These are phyloP conservation scores for Gastrolobium villosum DNA, from an alignment of 306 rosid genomes.

Conservation along the genomic window DNA sequence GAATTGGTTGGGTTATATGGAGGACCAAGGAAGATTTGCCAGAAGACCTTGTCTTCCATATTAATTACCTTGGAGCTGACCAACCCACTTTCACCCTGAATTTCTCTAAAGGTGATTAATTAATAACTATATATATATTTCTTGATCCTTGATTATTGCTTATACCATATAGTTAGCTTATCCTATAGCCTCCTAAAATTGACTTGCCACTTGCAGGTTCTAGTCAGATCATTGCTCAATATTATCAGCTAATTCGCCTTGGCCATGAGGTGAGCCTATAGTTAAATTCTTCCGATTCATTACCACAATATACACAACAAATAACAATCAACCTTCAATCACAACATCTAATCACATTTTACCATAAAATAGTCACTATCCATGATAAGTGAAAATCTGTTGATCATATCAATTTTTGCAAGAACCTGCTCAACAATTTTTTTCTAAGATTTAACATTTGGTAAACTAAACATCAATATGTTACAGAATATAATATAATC, in stretches of 20 bases:
- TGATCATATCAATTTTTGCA: conserved; percentile 4
- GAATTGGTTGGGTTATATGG: conserved; percentile 83
- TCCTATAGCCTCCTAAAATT: conserved; percentile 8
- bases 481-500: too few relatives aligned
- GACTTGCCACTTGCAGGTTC: conserved; percentile 56
- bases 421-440: not conserved
- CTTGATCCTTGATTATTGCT: conserved; percentile 3
- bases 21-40: conserved; percentile 73
- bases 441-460: conserved; percentile 3
- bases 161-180: not conserved
- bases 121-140: not conserved
- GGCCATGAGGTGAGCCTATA: conserved; percentile 62
- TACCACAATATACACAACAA: not conserved
- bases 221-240: conserved; percentile 77
- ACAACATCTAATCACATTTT: not conserved
- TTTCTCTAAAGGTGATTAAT: conserved; percentile 54
- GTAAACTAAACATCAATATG: conserved; percentile 6
- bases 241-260: conserved; percentile 68
- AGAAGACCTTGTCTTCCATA: conserved; percentile 69
- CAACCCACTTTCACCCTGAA: conserved; percentile 64
- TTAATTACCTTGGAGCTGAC: conserved; percentile 61
- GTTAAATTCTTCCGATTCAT: not conserved
- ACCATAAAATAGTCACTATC: not conserved
- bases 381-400: too few relatives aligned
- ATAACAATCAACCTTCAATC: not conserved